A percentile compares a stretch with the other conserved stretches of the same genome.
phyloP scores from a whole-genome alignment of 2,329 filamentous ascomycete species.

The Lecanosticta acicola region DNA sequence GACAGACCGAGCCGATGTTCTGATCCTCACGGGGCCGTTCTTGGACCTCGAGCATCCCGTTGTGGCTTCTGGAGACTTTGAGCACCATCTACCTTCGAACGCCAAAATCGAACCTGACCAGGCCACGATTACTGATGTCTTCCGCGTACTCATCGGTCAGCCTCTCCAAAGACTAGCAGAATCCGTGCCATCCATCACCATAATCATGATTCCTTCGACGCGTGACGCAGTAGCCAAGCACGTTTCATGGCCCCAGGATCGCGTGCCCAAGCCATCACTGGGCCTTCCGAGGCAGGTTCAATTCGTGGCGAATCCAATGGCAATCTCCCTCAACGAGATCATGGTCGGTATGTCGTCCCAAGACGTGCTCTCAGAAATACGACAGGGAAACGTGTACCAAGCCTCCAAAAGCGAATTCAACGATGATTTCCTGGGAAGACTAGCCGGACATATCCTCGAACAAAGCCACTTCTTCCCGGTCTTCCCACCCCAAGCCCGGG shows the following conservation, averaged over 20 bases:
- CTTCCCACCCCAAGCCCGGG: constrained; percentile 71
- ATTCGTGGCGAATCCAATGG: constrained; percentile 86
- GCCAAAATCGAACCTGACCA: constrained; percentile 55
- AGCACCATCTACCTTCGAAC: constrained; percentile 40
- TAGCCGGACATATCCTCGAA: constrained; percentile 73
- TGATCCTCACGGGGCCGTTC: constrained; percentile 82
- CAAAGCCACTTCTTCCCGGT: constrained; percentile 88
- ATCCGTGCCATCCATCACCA: constrained; percentile 69
- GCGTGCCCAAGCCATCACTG: constrained; percentile 63
- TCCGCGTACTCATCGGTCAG: constrained; percentile 71
- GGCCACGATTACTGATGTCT: constrained; percentile 74
- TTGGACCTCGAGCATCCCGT: constrained; percentile 87
- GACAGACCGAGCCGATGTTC: constrained; percentile 66
- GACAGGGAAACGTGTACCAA: constrained; percentile 56
- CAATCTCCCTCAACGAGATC: constrained; percentile 79
- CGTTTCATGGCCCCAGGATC: constrained; percentile 78
- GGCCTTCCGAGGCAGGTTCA: constrained; percentile 71
- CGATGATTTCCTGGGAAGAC: constrained; percentile 59
- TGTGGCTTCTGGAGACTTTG: constrained; percentile 54
- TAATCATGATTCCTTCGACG: constrained; percentile 76
- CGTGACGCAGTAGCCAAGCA: constrained; percentile 77
- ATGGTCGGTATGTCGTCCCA: constrained; percentile 76
- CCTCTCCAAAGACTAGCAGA: constrained; percentile 65
- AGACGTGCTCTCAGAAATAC: constrained; percentile 73
- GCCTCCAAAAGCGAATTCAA: constrained; percentile 68